Base-by-base conservation (phyloP, 2,329 filamentous ascomycete genomes). In the Blumeriella jaapii region DNA sequence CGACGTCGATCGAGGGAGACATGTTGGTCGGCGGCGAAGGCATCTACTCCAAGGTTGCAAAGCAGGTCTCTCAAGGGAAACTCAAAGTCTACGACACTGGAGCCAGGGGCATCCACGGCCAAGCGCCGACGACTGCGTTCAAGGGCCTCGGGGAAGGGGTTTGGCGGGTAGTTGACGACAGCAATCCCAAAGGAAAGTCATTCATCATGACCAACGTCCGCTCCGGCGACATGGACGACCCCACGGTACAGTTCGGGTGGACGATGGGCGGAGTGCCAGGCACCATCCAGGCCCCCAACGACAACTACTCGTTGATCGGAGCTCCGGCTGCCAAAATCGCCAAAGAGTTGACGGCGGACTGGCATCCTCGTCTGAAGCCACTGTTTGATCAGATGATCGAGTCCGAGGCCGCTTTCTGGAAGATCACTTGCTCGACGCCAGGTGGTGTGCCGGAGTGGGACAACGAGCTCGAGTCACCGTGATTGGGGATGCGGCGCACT, bases 131-230 rank as follows among this genome's bases (percentile, higher is more conserved):
- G 0, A 63, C 67, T 0, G 73, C 74, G 0, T 80, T 78, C 60
- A 70, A 68, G 40, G 63, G 55, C 0, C 59, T 80, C 1, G 74
- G 74, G 1, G 74, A 79, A 52, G 75, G 76, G 2, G 75, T 81
- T 0, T 79, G 69, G 50, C 49, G 64, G 2, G n/a, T 76, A 0
- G 47, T 53, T 1, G 75, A 80, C 46, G 54, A 60, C 2, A 57
- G 61, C 0, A 59, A 63, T 9, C 54, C 63, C 0, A 51, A 60
- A 2, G 71, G 71, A 0, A 53, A 52, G 5, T 56, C 74, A 2
- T 70, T 66, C 37, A 47, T 71, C 39, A 79, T 80, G 30, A 80
- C 75, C 2, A 80, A 81, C 34, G 70, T 80, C 1, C 66, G 75
- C 2, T 52, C 72, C 0, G 62, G 60, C 5, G 73, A 78, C 27